phyloP scores from a whole-genome alignment of 345 rosid genomes.

The Xanthoceras sorbifolium region DNA sequence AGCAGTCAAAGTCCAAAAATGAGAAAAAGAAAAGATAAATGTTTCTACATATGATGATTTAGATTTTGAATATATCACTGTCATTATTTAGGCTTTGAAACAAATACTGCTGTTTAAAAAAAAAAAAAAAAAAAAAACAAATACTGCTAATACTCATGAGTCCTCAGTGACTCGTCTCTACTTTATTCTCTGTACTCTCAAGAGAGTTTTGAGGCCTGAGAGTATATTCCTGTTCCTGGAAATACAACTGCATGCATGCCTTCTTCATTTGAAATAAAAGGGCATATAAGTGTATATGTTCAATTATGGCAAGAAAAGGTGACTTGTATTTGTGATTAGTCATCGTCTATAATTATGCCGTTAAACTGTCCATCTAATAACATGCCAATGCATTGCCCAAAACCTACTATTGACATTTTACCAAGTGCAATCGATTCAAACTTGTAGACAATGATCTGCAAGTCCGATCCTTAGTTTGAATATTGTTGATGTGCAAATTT shows the following conservation, averaged over 20 bases:
- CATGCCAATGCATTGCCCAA: neutral
- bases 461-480: too few relatives aligned
- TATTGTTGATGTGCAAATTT: too few relatives aligned
- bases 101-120: too few relatives aligned
- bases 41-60: constrained; percentile 18
- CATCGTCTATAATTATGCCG: neutral
- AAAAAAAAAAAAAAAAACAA: too few relatives aligned
- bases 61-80: constrained; percentile 16
- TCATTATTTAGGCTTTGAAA: constrained; percentile 21
- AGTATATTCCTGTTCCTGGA: constrained; percentile 14
- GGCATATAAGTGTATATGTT: neutral
- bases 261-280: constrained; percentile 7
- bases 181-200: constrained; percentile 16
- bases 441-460: too few relatives aligned
- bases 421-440: too few relatives aligned
- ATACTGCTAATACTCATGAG: constrained; percentile 1
- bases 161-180: constrained; percentile 2
- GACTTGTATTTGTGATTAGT: neutral
- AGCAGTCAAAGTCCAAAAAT: constrained; percentile 6
- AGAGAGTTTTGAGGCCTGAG: neutral
- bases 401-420: too few relatives aligned
- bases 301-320: neutral
- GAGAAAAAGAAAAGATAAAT: neutral
- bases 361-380: neutral
- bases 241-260: neutral